Evolutionary conservation across 1,284 basidiomycete species (phyloP).

Genomic region (Peniophora sp.): DNA sequence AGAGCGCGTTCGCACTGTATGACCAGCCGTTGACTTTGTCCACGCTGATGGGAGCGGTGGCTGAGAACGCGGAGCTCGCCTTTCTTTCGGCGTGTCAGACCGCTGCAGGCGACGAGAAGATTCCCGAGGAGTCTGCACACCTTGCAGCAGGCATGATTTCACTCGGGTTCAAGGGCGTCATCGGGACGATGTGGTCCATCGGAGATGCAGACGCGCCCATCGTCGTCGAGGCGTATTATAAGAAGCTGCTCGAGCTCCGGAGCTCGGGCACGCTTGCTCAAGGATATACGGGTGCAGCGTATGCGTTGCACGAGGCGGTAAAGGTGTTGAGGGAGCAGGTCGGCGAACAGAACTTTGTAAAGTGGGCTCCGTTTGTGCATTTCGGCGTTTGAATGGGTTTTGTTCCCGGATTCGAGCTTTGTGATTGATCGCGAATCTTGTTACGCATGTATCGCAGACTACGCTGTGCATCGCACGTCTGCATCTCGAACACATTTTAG

Average conservation of each 20-base stretch:
- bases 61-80: constrained; percentile 6
- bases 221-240: constrained; percentile 10
- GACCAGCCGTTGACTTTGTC: background rate
- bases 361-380: background rate
- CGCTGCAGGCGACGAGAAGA: constrained; percentile 13
- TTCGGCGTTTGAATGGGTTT: constrained; percentile 15
- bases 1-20: background rate
- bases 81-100: constrained; percentile 20
- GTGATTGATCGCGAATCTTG: too few relatives aligned
- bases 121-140: constrained; percentile 16
- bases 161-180: constrained; percentile 13
- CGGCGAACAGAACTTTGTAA: background rate
- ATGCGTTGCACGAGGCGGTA: constrained; percentile 3
- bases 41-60: background rate
- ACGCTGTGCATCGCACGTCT: constrained; percentile 18
- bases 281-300: background rate
- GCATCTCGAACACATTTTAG: too few relatives aligned
- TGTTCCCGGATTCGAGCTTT: background rate
- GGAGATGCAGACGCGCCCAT: constrained; percentile 8
- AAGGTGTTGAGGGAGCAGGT: background rate
- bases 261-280: background rate
- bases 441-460: too few relatives aligned
- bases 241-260: background rate
- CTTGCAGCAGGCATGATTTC: constrained; percentile 18
- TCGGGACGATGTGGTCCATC: constrained; percentile 20